Base-by-base conservation (phyloP, 345 rosid genomes). In the Zanthoxylum bungeanum region DNA sequence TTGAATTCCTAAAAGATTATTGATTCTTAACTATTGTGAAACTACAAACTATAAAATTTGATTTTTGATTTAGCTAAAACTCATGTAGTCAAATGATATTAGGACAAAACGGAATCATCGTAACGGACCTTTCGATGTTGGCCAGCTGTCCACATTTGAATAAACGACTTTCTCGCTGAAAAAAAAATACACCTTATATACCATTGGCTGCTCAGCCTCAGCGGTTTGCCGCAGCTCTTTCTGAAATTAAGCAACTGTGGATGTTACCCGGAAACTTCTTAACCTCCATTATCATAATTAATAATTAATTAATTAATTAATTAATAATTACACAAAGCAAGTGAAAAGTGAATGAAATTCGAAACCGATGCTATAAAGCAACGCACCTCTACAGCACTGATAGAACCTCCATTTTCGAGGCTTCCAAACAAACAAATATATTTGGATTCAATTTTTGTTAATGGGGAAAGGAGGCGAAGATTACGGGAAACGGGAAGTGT, bases 391-490 rank as follows among this genome's bases (percentile, higher is more conserved):
- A n/a, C n/a, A n/a, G n/a, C n/a, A n/a, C n/a, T n/a, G n/a, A n/a
- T n/a, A n/a, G n/a, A n/a, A n/a, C n/a, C n/a, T n/a, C n/a, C n/a
- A n/a, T 63, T 63, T 65, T 19, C 39, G 46, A 4, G 27, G 28
- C 34, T 0, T 1, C 22, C 61, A 30, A 28, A 12, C 61, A 30
- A 30, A 30, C 5, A 2, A 2, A 14, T n/a, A n/a, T n/a, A n/a
- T n/a, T n/a, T n/a, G n/a, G n/a, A 17, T 2, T 44, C 1, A 31
- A 0, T 24, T 25, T 39, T 11, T 47, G 56, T 65, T 31, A 16
- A 89, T 89, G 94, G 91, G 86, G 60, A 87, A 75, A 64, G 88
- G 91, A 60, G 87, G 88, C 9, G 64, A 89, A 53, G 77, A 56
- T 17, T 69, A 69, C 22, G 83, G 81, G 0, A 62, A 72, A 59